phyloP scores from a whole-genome alignment of 495 filamentous ascomycete species.

The Neurospora tetrasperma region DNA sequence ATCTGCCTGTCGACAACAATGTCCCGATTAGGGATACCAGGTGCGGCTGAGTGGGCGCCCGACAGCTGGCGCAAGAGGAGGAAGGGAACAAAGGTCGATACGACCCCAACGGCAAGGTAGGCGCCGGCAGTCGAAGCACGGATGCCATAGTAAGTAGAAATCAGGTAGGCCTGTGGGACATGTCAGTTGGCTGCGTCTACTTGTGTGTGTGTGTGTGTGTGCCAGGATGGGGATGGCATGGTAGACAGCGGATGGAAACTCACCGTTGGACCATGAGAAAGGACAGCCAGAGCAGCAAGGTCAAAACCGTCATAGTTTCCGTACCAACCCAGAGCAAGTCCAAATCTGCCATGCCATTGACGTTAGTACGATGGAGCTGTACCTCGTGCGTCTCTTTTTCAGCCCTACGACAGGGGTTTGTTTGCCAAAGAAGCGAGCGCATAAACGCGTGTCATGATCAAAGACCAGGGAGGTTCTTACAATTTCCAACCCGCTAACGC shows the following conservation, averaged over 20 bases:
- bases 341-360: conserved; percentile 34
- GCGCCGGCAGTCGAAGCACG: conserved; percentile 44
- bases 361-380: conserved; percentile 23
- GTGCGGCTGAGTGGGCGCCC: conserved; percentile 47
- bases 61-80: conserved; percentile 54
- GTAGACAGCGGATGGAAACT: conserved; percentile 13
- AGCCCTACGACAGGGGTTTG: conserved; percentile 8
- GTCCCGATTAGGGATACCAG: conserved; percentile 53
- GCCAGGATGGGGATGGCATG: not conserved
- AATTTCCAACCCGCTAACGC: conserved; percentile 55
- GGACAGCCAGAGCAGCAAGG: conserved; percentile 52
- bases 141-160: conserved; percentile 63
- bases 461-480: conserved; percentile 25
- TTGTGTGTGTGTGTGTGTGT: not conserved
- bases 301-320: conserved; percentile 64
- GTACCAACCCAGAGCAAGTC: conserved; percentile 62
- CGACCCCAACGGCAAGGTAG: conserved; percentile 51
- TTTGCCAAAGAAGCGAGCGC: not conserved
- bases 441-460: not conserved
- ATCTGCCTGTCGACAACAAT: conserved; percentile 58
- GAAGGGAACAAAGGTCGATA: conserved; percentile 61
- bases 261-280: conserved; percentile 61
- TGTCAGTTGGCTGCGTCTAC: conserved; percentile 10
- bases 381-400: conserved; percentile 6
- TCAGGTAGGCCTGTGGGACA: conserved; percentile 47